These are phyloP conservation scores for Trichoderma koningii DNA, from an alignment of 2,329 filamentous ascomycete species.

Conservation along the genomic window DNA sequence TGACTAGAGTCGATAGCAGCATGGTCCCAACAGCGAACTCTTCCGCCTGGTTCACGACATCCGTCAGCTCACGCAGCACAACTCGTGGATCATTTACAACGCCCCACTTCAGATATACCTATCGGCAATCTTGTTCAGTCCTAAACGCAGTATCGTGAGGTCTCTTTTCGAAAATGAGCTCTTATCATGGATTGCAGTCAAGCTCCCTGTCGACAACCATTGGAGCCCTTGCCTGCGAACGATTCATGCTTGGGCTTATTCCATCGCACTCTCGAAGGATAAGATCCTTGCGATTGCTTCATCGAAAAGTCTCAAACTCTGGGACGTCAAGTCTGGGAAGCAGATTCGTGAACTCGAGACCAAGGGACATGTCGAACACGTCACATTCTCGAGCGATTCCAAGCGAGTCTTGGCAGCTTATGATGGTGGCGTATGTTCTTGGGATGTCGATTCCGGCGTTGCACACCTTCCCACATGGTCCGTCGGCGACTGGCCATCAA, in stretches of 20 bases:
- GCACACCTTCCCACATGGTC: not conserved
- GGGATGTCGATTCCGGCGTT: not conserved
- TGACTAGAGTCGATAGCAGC: not conserved
- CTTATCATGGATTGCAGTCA: not conserved
- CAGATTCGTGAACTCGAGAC: not conserved
- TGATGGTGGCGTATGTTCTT: not conserved
- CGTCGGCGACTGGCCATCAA: not conserved
- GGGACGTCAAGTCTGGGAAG: slow-evolving; percentile 4
- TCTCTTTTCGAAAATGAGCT: slow-evolving; percentile 6
- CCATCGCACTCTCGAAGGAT: slow-evolving; percentile 11
- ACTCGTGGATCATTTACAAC: slow-evolving; percentile 34
- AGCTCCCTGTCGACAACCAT: not conserved
- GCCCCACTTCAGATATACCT: slow-evolving; percentile 40
- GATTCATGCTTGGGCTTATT: not conserved
- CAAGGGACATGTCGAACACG: not conserved
- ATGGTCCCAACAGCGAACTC: not conserved
- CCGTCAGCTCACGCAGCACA: slow-evolving; percentile 35
- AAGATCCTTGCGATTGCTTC: not conserved
- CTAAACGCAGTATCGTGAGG: slow-evolving; percentile 32
- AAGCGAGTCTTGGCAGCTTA: not conserved
- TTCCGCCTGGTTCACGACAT: slow-evolving; percentile 34
- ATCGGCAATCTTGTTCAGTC: slow-evolving; percentile 40
- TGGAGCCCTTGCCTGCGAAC: slow-evolving; percentile 5
- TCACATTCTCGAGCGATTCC: not conserved
- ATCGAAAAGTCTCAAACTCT: not conserved